Evolutionary conservation across 2,329 filamentous ascomycete genomes (phyloP).

Genomic region (Pseudogymnoascus sp.): DNA sequence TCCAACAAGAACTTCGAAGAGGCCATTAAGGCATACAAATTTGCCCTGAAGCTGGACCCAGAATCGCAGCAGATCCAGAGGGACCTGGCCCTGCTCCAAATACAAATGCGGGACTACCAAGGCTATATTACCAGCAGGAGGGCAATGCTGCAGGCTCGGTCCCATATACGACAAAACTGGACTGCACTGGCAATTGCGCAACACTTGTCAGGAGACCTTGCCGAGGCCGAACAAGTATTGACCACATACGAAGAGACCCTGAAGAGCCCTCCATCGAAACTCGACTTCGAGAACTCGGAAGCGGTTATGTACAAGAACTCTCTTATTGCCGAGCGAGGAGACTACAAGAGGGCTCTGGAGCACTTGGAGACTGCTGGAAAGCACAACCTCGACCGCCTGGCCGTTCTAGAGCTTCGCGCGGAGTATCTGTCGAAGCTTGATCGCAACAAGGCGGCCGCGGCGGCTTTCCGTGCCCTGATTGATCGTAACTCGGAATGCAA

Average conservation of each 20-base stretch:
- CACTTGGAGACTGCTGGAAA: slow-evolving; percentile 76
- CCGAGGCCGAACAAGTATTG: slow-evolving; percentile 83
- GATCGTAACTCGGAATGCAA: slow-evolving; percentile 85
- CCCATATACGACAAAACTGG: slow-evolving; percentile 86
- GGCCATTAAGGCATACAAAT: slow-evolving; percentile 98
- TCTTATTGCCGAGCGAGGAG: slow-evolving; percentile 84
- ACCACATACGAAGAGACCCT: slow-evolving; percentile 90
- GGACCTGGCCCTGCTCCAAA: slow-evolving; percentile 85
- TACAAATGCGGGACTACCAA: slow-evolving; percentile 93
- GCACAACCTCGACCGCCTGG: slow-evolving; percentile 73
- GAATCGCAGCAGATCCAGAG: slow-evolving; percentile 90
- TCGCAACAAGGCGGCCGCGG: slow-evolving; percentile 70
- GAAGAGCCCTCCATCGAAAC: slow-evolving; percentile 68
- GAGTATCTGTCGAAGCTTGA: slow-evolving; percentile 75
- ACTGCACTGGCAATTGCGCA: slow-evolving; percentile 92
- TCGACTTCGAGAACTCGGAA: slow-evolving; percentile 89
- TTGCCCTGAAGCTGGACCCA: slow-evolving; percentile 87
- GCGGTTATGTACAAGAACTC: slow-evolving; percentile 91
- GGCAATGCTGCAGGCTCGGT: slow-evolving; percentile 78
- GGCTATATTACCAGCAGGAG: slow-evolving; percentile 88
- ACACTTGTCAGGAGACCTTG: slow-evolving; percentile 79
- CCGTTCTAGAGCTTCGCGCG: slow-evolving; percentile 78
- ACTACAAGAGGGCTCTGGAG: slow-evolving; percentile 74
- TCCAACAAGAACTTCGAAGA: slow-evolving; percentile 97
- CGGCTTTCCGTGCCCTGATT: slow-evolving; percentile 72